These are phyloP conservation scores for Candolleomyces eurysporus DNA, from an alignment of 768 basidiomycete genomes.

Conservation along the genomic window DNA sequence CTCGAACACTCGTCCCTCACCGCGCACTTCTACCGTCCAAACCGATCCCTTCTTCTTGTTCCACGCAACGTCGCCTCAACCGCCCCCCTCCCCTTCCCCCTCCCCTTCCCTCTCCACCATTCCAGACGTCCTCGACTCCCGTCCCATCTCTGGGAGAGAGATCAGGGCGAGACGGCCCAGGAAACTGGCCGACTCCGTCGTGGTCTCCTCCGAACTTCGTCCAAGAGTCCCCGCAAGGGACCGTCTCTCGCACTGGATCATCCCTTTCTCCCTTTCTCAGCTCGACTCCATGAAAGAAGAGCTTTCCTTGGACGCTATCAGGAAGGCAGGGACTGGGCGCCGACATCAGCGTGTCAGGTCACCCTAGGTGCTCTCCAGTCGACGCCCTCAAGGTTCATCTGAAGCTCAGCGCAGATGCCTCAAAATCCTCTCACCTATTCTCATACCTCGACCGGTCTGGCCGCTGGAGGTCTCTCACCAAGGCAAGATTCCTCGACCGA, in stretches of 20 bases:
- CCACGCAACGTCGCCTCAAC: too few relatives aligned
- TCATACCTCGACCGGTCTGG: not conserved
- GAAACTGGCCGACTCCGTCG: not conserved
- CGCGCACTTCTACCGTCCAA: too few relatives aligned
- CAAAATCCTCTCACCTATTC: slow-evolving; percentile 16
- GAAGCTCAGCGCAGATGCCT: slow-evolving; percentile 11
- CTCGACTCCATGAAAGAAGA: not conserved
- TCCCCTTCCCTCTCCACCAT: not conserved
- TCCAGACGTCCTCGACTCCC: not conserved
- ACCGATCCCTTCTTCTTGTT: not conserved
- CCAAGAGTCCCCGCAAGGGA: not conserved
- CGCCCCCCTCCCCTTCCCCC: not conserved
- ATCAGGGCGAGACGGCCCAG: not conserved
- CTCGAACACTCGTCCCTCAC: not conserved
- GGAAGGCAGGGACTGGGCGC: slow-evolving; percentile 16
- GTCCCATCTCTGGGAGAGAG: not conserved
- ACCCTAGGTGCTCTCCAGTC: slow-evolving; percentile 11
- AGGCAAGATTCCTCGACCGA: slow-evolving; percentile 5
- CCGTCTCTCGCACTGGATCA: not conserved
- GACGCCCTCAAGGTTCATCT: slow-evolving; percentile 24
- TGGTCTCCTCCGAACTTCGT: not conserved
- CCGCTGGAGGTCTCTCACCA: slow-evolving; percentile 1
- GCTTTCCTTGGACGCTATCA: not conserved
- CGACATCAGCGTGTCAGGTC: slow-evolving; percentile 21
- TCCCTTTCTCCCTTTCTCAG: not conserved